Base-by-base conservation (phyloP, 2,329 filamentous ascomycete species). In the Fusarium secorum region DNA sequence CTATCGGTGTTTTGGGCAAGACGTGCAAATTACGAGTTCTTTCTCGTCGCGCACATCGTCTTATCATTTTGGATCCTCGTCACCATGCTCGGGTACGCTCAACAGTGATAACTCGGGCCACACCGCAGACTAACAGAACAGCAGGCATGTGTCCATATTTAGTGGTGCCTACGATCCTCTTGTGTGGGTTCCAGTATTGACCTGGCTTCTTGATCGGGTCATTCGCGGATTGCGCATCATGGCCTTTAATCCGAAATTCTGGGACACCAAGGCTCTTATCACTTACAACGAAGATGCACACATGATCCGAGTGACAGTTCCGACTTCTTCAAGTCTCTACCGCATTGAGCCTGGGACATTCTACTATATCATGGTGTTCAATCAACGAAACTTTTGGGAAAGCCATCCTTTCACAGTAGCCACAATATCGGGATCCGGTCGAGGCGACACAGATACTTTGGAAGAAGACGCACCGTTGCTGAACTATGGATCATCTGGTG, bases 1-100 rank as follows among this genome's bases (percentile, higher is more conserved):
- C 79, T 85, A 18, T 89, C 88, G 0, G 76, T 86, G 4, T 86
- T 85, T 64, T 85, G 82, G 74, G 77, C 88, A 48, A 83, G 87
- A 1, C 81, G 84, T 18, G 81, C 80, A 11, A 81, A 82, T 24
- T 90, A 88, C 67, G 86, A 88, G 65, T 46, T 81, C 1, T 87
- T 87, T 65, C 77, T 87, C 18, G 62, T 84, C 15, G 35, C 84
- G 1, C 85, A 90, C 62, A 87, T 89, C 11, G 74, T 81, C 7
- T 75, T 90, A 11, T 85, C 88, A 0, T 74, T 87, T 15, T 75
- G 87, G 3, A 75, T 87, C 1, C 74, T 89, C 4, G 75, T 84
- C 24, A 82, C 83, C 2, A 85, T 88, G 81, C 85, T 85, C 45
- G 83, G 83, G 83, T 86, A 78, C 62, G 85, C 3, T 2, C 2